Base-by-base conservation (phyloP, 768 basidiomycete species). In the Russula sp. region DNA sequence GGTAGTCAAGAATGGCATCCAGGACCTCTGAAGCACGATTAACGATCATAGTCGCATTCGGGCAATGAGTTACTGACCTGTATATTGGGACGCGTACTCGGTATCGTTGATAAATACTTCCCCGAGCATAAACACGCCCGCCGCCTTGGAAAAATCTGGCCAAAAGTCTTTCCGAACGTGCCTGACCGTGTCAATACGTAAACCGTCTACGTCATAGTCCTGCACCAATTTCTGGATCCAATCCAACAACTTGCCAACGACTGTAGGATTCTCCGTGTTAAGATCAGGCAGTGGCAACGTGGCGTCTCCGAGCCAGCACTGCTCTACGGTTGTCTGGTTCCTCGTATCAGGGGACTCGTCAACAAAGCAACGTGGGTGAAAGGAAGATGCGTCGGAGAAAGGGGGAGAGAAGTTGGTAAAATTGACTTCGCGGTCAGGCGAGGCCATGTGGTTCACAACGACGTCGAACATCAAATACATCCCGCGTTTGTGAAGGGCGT, bases 401-500 rank as follows among this genome's bases (percentile, higher is more conserved):
- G 77, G 76, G 65, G 63, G 63, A 65, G 71, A 44, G 62, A 65
- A 44, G 64, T 51, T 50, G 56, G 72, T 61, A 69, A 69, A 30
- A 69, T 67, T 57, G 70, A 67, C 62, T 7, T 49, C 56, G 11
- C 22, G 72, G 70, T 61, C 72, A 64, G 50, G 66, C 0, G 80
- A 75, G 2, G 81, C 81, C 72, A 87, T 78, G 70, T 86, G 84
- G 69, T 87, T 86, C 65, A 86, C 78, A 67, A 87, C 85, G 59
- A 85, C 72, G 71, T 86, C 85, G 22, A 86, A 72, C 82, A 86
- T 85, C 63, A 86, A 76, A 71, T 77, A 79, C 85, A 86, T 87
- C 49, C 76, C 78, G 22, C 81, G 78, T 2, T 71, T 67, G 64
- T 86, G 85, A 30, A 85, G 71, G 8, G 79, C 79, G 20, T 73